Percentiles rank a stretch among this genome's conserved stretches.
These are phyloP conservation scores for Cutaneotrichosporon cavernicola DNA, from an alignment of 1,284 basidiomycete genomes.

Conservation along the genomic window DNA sequence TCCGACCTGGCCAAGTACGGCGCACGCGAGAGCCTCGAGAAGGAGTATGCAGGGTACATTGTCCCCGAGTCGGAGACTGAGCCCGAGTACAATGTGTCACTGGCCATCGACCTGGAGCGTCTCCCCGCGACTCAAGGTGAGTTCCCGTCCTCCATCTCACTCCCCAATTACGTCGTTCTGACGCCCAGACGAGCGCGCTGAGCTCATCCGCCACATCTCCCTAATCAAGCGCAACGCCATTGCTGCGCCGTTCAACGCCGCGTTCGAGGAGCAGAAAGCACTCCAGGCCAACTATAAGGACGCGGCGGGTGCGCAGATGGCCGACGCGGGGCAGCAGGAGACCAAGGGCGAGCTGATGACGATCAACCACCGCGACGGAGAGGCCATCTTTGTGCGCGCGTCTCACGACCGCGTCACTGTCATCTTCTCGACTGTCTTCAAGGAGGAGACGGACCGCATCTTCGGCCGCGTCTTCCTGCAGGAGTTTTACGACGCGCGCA, in stretches of 20 bases:
- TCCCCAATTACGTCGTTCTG: background rate
- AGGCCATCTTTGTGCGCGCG: slow-evolving; percentile 94
- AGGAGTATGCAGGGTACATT: slow-evolving; percentile 76
- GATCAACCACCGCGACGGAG: slow-evolving; percentile 92
- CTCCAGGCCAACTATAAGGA: slow-evolving; percentile 63
- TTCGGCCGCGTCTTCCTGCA: slow-evolving; percentile 97
- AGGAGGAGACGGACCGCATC: slow-evolving; percentile 95
- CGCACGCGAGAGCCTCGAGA: slow-evolving; percentile 72
- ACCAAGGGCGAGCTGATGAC: slow-evolving; percentile 79
- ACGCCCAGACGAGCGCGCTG: slow-evolving; percentile 68
- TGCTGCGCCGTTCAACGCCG: slow-evolving; percentile 89
- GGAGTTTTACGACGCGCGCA: slow-evolving; percentile 97
- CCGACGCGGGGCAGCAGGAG: slow-evolving; percentile 50
- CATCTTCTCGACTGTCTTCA: slow-evolving; percentile 94
- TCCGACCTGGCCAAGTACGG: slow-evolving; percentile 85
- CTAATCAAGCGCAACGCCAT: slow-evolving; percentile 91
- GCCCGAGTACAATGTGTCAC: slow-evolving; percentile 83
- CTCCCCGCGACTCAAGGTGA: slow-evolving; percentile 74
- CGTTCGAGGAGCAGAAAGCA: slow-evolving; percentile 81
- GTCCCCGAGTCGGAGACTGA: slow-evolving; percentile 58
- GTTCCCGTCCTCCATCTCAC: slow-evolving; percentile 42
- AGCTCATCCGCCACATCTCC: slow-evolving; percentile 77
- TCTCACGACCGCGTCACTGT: slow-evolving; percentile 94
- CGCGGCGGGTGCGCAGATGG: slow-evolving; percentile 54
- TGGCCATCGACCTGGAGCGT: slow-evolving; percentile 82